Conservation (phyloP, 345 rosid genomes). For the Mercurialis annua region DNA sequence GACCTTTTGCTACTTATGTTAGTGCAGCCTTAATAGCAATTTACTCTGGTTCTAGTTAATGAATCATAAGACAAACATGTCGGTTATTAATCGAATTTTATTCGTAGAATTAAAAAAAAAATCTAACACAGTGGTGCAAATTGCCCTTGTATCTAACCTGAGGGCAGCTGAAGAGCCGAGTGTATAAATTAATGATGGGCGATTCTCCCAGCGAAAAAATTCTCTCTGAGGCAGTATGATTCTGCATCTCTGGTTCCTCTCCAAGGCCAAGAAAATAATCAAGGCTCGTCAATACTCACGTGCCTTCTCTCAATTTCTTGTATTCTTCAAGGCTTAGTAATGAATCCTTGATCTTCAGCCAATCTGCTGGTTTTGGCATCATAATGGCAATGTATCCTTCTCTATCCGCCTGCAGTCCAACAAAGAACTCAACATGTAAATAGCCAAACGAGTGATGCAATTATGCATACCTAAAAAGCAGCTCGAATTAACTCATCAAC, state of each 20-base stretch:
- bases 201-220: not conserved
- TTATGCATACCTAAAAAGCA: not conserved
- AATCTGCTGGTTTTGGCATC: constrained; percentile 84
- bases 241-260: not conserved
- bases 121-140: not conserved
- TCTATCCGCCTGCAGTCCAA: constrained; percentile 62
- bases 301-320: constrained; percentile 37
- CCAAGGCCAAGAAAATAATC: not conserved
- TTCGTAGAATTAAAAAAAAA: not conserved
- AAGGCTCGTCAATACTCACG: constrained; percentile 6
- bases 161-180: not conserved
- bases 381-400: constrained; percentile 90
- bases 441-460: not conserved
- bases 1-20: too few species aligned
- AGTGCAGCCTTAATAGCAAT: not conserved
- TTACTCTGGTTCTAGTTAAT: not conserved
- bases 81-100: not conserved
- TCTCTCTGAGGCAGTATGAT: not conserved
- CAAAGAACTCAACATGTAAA: not conserved
- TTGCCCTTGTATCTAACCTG: not conserved
- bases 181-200: not conserved
- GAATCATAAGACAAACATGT: not conserved
- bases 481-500: not conserved
- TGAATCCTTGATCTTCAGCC: constrained; percentile 65
- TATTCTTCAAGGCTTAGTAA: constrained; percentile 57